Evolutionary conservation across 2,329 filamentous ascomycete genomes (phyloP), one percentile per base, ranked within the genome.

Genomic region (Sphaceloma murrayae): DNA sequence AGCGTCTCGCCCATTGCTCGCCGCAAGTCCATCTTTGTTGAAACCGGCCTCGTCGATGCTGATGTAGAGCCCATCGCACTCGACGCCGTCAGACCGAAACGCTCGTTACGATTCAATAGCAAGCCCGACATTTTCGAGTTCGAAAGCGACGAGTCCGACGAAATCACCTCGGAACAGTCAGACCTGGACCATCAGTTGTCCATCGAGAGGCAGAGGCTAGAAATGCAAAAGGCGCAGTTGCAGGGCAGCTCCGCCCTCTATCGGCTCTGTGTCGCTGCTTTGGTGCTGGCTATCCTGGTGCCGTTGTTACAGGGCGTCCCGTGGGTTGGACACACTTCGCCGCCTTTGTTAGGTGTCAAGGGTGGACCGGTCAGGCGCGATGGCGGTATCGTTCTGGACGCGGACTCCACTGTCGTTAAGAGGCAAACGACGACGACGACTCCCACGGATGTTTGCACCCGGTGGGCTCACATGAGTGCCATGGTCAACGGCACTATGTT

Each of bases 401-500:
- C 44, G n/a, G 43, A 46, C 33, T 44, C 43, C 17, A 21, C 48
- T n/a, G 36, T 47, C 17, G 34, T 52, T n/a, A 43, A 46, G 45
- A 57, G 58, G 34, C 65, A 71, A 42, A 62, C 62, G 18, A 56
- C 69, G 48, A 75, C 62, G 18, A 56, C 69, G 48, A 75, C 67
- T 50, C 63, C 70, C 2, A 75, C 72, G 2, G 65, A 74, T 51
- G 67, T 78, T 10, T 84, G 80, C 55, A 71, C 72, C 44, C 65
- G 80, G 58, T 85, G 78, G 78, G 73, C 73, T 13, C 74, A 78
- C 43, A 79, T 83, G 61, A 73, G 75, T 49, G 77, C 83, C 3
- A 58, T 82, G 26, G 69, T 88, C 11, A 86, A 86, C 51, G 82
- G 82, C 10, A 87, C 81, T 0, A 56, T 87, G 2, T 88, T 85